Evolutionary conservation across 257 asterid species (phyloP), one percentile per base, ranked within the genome.

Genomic region (Nyctanthes arbortristis): DNA sequence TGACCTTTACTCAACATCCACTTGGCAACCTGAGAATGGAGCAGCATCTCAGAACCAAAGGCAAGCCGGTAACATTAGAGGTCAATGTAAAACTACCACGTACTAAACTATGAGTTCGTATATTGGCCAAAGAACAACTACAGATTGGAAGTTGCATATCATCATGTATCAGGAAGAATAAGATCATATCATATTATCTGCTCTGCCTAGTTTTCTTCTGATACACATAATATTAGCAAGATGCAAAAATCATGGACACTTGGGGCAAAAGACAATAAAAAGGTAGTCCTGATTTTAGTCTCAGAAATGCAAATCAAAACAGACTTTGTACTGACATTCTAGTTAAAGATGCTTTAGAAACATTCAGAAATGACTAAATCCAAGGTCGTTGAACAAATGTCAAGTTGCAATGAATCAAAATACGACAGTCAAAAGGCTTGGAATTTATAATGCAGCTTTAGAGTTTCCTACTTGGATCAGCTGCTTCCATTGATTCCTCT

Each of bases 1-100:
- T 88, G 97, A 18, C 97, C 97, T 83, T 88, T 90, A 84, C 96
- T 87, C 73, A 86, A 76, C 97, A 88, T 84, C 91, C 95, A 90
- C 84, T 84, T 86, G 45, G 84, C 83, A 55, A 88, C 81, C 91
- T 88, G 81, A 69, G 30, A 2, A 59, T 59, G 9, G 4, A 39
- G 29, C 34, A 47, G 12, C 56, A 47, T 18, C 56, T 18, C 4
- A 40, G 52, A 40, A 40, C 6, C 49, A 39, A 7, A 39, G 20
- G 37, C 43, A 66, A 80, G 76, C 18, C 64, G 63, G 68, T 64
- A 33, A 43, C 47, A 67, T 40, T 33, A 35, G 16, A 36, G 9
- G 65, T 32, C 9, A 47, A n/a, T n/a, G n/a, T n/a, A n/a, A n/a
- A n/a, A n/a, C n/a, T n/a, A n/a, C n/a, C n/a, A n/a, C n/a, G n/a